phyloP scores from a whole-genome alignment of 2,329 filamentous ascomycete species.

The Monilinia vaccinii-corymbosi region DNA sequence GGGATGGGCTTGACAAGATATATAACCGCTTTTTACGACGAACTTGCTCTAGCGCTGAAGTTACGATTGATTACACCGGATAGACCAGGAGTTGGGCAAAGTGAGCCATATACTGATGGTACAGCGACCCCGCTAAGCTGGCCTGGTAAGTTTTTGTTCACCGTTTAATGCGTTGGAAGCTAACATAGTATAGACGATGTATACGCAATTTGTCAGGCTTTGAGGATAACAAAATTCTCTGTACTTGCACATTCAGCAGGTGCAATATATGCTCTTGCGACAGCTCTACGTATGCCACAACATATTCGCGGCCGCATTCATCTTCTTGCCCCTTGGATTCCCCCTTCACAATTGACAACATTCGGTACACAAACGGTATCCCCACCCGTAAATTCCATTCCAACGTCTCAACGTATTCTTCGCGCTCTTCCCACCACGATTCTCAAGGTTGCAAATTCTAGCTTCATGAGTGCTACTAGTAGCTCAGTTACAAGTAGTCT shows the following conservation, averaged over 20 bases:
- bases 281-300: slow-evolving; percentile 89
- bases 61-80: slow-evolving; percentile 89
- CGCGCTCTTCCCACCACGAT: slow-evolving; percentile 84
- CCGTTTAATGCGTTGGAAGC: slow-evolving; percentile 2
- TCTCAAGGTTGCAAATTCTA: slow-evolving; percentile 88
- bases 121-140: slow-evolving; percentile 83
- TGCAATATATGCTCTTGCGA: slow-evolving; percentile 95
- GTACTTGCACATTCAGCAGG: slow-evolving; percentile 93
- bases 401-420: slow-evolving; percentile 83
- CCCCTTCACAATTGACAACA: slow-evolving; percentile 82
- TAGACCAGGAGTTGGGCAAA: slow-evolving; percentile 86
- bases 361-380: slow-evolving; percentile 63
- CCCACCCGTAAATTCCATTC: slow-evolving; percentile 76
- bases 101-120: slow-evolving; percentile 73
- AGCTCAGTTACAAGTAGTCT: slow-evolving; percentile 73
- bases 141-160: slow-evolving; percentile 58
- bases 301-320: slow-evolving; percentile 92
- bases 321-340: slow-evolving; percentile 92
- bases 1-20: slow-evolving; percentile 96
- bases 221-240: slow-evolving; percentile 93
- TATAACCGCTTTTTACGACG: slow-evolving; percentile 95
- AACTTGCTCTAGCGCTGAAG: slow-evolving; percentile 80
- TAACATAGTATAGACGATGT: slow-evolving; percentile 56
- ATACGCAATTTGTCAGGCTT: slow-evolving; percentile 80
- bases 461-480: slow-evolving; percentile 87